Conservation (phyloP, 495 filamentous ascomycete species). For the Penicillium turbatum region DNA sequence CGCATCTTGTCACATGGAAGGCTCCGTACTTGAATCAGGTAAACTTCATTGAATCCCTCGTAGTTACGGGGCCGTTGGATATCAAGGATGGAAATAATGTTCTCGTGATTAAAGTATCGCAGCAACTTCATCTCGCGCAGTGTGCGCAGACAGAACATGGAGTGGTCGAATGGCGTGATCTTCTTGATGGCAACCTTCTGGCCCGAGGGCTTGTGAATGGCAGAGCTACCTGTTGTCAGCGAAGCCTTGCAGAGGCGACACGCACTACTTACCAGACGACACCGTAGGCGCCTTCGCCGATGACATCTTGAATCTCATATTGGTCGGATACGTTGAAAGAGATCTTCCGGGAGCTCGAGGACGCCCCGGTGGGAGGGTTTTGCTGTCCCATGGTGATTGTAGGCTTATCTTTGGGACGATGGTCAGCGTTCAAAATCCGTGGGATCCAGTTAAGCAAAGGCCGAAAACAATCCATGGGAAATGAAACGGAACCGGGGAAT, state of each 20-base stretch:
- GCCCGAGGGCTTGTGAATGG: slow-evolving; percentile 94
- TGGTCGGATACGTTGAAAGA: slow-evolving; percentile 99
- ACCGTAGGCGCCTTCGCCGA: slow-evolving; percentile 97
- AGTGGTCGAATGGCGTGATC: slow-evolving; percentile 98
- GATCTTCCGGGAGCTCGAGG: slow-evolving; percentile 76
- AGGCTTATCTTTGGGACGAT: background rate
- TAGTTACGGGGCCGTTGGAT: slow-evolving; percentile 97
- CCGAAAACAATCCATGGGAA: background rate
- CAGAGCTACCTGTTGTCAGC: slow-evolving; percentile 62
- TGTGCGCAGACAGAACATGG: slow-evolving; percentile 97
- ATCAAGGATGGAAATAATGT: slow-evolving; percentile 99
- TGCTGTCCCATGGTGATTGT: slow-evolving; percentile 45
- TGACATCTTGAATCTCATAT: slow-evolving; percentile 99
- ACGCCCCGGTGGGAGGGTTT: slow-evolving; percentile 39
- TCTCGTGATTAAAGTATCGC: slow-evolving; percentile 99
- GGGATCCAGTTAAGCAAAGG: slow-evolving; percentile 1
- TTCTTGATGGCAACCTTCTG: slow-evolving; percentile 99
- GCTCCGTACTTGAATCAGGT: slow-evolving; percentile 86
- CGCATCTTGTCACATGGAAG: background rate
- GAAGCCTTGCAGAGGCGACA: slow-evolving; percentile 1
- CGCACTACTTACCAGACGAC: slow-evolving; percentile 80
- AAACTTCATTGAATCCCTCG: slow-evolving; percentile 95
- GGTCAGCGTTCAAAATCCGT: slow-evolving; percentile 2
- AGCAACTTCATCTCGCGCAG: slow-evolving; percentile 99
- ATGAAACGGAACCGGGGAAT: background rate